Evolutionary conservation across 169 alveolate species (phyloP).

Genomic region (Plasmodium berghei): DNA sequence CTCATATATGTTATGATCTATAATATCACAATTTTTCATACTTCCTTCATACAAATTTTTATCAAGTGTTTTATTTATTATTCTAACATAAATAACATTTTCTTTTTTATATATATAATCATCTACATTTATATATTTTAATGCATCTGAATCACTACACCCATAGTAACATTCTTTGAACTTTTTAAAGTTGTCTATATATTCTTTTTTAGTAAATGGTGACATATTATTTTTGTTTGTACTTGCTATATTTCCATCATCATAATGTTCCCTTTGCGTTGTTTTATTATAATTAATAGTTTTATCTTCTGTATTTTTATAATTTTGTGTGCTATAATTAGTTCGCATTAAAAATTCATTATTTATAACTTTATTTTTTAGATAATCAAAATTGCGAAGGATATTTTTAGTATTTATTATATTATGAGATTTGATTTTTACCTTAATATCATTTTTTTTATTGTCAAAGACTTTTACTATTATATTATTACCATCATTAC

Average conservation of each 20-base stretch:
- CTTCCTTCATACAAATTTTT: constrained; percentile 71
- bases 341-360: constrained; percentile 18
- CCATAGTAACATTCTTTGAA: constrained; percentile 59
- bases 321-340: not conserved
- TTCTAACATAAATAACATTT: constrained; percentile 64
- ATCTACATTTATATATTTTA: constrained; percentile 70
- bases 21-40: constrained; percentile 44
- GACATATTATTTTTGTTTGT: constrained; percentile 19
- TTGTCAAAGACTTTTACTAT: constrained; percentile 71
- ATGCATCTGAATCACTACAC: constrained; percentile 64
- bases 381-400: constrained; percentile 65
- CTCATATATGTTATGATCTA: constrained; percentile 39
- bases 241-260: not conserved
- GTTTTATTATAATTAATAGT: not conserved
- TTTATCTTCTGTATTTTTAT: constrained; percentile 1
- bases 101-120: constrained; percentile 71
- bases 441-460: constrained; percentile 34
- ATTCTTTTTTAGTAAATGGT: constrained; percentile 18
- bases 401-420: constrained; percentile 71
- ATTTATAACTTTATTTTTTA: constrained; percentile 60
- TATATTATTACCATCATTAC: constrained; percentile 70
- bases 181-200: constrained; percentile 35
- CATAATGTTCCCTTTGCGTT: not conserved
- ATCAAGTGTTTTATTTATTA: constrained; percentile 62
- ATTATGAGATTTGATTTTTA: constrained; percentile 72